Percentiles rank a stretch among this genome's conserved stretches.
These are phyloP conservation scores for Fusarium staphyleae DNA, from an alignment of 2,329 filamentous ascomycete genomes.

Conservation along the genomic window DNA sequence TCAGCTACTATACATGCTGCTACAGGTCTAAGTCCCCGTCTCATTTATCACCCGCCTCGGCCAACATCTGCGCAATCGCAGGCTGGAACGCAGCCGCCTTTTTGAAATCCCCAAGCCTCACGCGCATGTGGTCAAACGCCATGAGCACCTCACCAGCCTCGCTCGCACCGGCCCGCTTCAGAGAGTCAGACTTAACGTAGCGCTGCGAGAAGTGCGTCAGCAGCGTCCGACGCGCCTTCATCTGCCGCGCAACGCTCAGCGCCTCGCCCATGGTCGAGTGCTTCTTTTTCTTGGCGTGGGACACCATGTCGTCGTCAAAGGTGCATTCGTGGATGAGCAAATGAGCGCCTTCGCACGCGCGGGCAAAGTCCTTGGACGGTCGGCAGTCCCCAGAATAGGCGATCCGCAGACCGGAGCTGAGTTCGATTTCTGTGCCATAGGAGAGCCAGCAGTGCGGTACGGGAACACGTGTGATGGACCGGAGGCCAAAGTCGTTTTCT, in stretches of 20 bases:
- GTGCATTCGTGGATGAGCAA: slow-evolving; percentile 95
- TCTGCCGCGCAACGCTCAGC: slow-evolving; percentile 74
- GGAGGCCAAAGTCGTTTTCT: slow-evolving; percentile 65
- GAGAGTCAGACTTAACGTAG: slow-evolving; percentile 71
- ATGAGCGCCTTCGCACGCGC: slow-evolving; percentile 76
- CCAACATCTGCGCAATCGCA: slow-evolving; percentile 34
- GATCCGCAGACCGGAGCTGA: slow-evolving; percentile 81
- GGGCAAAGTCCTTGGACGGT: slow-evolving; percentile 73
- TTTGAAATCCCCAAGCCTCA: slow-evolving; percentile 73
- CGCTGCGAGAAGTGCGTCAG: slow-evolving; percentile 96
- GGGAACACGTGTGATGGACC: slow-evolving; percentile 67
- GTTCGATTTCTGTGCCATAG: slow-evolving; percentile 78
- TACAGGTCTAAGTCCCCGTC: neutral
- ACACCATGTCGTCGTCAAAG: slow-evolving; percentile 83
- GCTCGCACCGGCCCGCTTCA: slow-evolving; percentile 46
- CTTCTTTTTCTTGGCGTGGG: slow-evolving; percentile 85
- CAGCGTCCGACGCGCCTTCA: slow-evolving; percentile 81
- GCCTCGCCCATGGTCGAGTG: slow-evolving; percentile 91
- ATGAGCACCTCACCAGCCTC: slow-evolving; percentile 62
- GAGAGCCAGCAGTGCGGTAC: slow-evolving; percentile 84
- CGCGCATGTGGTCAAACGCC: slow-evolving; percentile 81
- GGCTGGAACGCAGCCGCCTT: slow-evolving; percentile 58
- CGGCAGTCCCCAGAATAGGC: slow-evolving; percentile 96
- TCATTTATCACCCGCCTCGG: slow-evolving; percentile 24
- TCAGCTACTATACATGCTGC: neutral